A percentile compares a stretch with the other conserved stretches of the same genome.
phyloP scores from a whole-genome alignment of 148 eudicot genomes.

The Nyssa sinensis region DNA sequence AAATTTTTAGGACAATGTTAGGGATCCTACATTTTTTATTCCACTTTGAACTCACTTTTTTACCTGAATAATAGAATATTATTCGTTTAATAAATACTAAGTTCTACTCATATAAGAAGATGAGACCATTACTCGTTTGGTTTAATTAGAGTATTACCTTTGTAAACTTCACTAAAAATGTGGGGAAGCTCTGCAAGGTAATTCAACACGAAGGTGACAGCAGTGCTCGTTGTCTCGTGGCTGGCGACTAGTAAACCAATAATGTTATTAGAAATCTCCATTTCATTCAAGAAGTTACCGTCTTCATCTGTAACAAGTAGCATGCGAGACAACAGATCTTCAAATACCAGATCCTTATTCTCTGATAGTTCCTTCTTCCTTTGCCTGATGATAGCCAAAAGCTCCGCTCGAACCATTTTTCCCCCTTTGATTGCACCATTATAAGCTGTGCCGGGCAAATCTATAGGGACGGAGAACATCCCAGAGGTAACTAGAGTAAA shows the following conservation, averaged over 20 bases:
- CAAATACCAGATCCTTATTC: slow-evolving; percentile 14
- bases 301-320: slow-evolving; percentile 32
- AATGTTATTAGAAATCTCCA: slow-evolving; percentile 25
- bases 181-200: slow-evolving; percentile 43
- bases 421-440: slow-evolving; percentile 27
- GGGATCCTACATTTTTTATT: too few relatives aligned
- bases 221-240: slow-evolving; percentile 34
- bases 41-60: slow-evolving; percentile 25
- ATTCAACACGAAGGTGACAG: slow-evolving; percentile 28
- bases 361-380: slow-evolving; percentile 26
- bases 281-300: slow-evolving; percentile 29
- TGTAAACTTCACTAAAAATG: slow-evolving; percentile 28
- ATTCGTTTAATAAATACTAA: too few relatives aligned
- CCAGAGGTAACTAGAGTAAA: slow-evolving; percentile 19
- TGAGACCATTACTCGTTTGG: too few relatives aligned
- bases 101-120: slow-evolving; percentile 15
- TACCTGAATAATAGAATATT: too few relatives aligned
- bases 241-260: slow-evolving; percentile 33
- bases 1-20: too few relatives aligned
- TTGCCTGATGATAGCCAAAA: slow-evolving; percentile 21
- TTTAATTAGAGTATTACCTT: slow-evolving; percentile 24
- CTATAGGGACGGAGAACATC: slow-evolving; percentile 29
- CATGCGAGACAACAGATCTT: slow-evolving; percentile 28
- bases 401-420: slow-evolving; percentile 19
- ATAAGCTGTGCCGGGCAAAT: slow-evolving; percentile 37